A percentile compares a stretch with the other conserved stretches of the same genome.
These are phyloP conservation scores for Combretum micranthum DNA, from an alignment of 345 rosid genomes.

Conservation along the genomic window DNA sequence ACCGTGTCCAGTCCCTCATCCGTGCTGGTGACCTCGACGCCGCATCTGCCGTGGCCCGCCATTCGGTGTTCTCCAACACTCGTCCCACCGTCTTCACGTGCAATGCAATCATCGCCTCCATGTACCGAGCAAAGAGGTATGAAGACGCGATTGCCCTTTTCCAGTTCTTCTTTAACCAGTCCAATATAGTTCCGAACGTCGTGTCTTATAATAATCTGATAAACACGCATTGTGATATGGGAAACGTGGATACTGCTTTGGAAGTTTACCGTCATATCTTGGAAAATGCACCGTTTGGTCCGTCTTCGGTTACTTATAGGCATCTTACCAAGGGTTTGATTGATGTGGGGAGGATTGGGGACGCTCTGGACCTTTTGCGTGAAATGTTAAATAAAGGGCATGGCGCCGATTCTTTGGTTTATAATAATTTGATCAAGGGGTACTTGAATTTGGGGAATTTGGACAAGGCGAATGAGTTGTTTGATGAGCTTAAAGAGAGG, in stretches of 20 bases:
- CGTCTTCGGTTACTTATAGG: slow-evolving; percentile 76
- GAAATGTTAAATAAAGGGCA: slow-evolving; percentile 88
- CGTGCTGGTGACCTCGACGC: slow-evolving; percentile 93
- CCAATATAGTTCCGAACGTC: slow-evolving; percentile 75
- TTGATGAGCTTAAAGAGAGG: slow-evolving; percentile 72
- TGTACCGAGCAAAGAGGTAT: slow-evolving; percentile 81
- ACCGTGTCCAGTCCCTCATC: slow-evolving; percentile 89
- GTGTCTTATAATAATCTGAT: slow-evolving; percentile 93
- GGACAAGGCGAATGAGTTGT: slow-evolving; percentile 83
- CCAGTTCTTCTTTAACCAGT: slow-evolving; percentile 69
- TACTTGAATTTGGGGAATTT: slow-evolving; percentile 66
- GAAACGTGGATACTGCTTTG: slow-evolving; percentile 66
- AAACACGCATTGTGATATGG: slow-evolving; percentile 78
- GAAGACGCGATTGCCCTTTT: slow-evolving; percentile 74
- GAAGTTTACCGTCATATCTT: slow-evolving; percentile 59
- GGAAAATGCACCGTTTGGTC: slow-evolving; percentile 72
- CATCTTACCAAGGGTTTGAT: slow-evolving; percentile 91
- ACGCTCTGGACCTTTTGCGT: slow-evolving; percentile 73
- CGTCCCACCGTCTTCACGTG: slow-evolving; percentile 98
- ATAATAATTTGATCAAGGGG: slow-evolving; percentile 69
- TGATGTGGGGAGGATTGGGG: slow-evolving; percentile 62
- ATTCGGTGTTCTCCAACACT: slow-evolving; percentile 53
- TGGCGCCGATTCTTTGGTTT: slow-evolving; percentile 92
- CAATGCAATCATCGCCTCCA: slow-evolving; percentile 90
- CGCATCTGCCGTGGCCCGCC: slow-evolving; percentile 76